Conservation (phyloP, 2,329 filamentous ascomycete species). For the Pestalotiopsis sp. region DNA sequence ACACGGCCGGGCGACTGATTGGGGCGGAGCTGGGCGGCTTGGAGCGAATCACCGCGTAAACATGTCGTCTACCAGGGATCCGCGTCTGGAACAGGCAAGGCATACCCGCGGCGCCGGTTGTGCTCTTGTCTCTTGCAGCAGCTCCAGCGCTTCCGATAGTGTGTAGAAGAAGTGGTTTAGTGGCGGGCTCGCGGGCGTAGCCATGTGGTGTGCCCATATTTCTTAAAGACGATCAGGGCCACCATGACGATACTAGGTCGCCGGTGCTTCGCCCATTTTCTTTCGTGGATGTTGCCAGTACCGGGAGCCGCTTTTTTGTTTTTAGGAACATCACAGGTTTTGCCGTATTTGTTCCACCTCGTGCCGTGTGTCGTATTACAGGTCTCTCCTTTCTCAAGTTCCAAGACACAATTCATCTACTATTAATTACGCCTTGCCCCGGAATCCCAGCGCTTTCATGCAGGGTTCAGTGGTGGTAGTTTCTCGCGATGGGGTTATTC, state of each 20-base stretch:
- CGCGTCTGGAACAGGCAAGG: slow-evolving; percentile 27
- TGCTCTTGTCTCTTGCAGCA: neutral
- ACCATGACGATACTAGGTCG: neutral
- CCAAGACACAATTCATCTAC: neutral
- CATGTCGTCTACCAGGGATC: slow-evolving; percentile 12
- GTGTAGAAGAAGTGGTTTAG: neutral
- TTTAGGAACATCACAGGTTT: neutral
- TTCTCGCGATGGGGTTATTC: slow-evolving; percentile 12
- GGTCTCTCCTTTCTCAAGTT: neutral
- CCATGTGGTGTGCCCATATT: neutral
- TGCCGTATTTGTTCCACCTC: neutral
- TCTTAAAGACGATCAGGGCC: neutral
- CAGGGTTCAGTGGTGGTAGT: neutral
- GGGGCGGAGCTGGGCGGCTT: slow-evolving; percentile 19
- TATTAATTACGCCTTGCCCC: neutral
- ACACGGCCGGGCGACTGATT: slow-evolving; percentile 16
- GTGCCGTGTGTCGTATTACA: slow-evolving; percentile 1
- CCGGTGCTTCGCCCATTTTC: neutral
- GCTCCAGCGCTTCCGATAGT: slow-evolving; percentile 6
- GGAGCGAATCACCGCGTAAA: slow-evolving; percentile 20
- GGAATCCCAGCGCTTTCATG: slow-evolving; percentile 3
- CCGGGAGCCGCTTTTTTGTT: neutral
- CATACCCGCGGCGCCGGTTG: slow-evolving; percentile 23
- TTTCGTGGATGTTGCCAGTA: neutral
- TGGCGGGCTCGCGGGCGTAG: neutral